phyloP scores from a whole-genome alignment of 1,139 yeast genomes.

The Suhomyces choctaworum region DNA sequence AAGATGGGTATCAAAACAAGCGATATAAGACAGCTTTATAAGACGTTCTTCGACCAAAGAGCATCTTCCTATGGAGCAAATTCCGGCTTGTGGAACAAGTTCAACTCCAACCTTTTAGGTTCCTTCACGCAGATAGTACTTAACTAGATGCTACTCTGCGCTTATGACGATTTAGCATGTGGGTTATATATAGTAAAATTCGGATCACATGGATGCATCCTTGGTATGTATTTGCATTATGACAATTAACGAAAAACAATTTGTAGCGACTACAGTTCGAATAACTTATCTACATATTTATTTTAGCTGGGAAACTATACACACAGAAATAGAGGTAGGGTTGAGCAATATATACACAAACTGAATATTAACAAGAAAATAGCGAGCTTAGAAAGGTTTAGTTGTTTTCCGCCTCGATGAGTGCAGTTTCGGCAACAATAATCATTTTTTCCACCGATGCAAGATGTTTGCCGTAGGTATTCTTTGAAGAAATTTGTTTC shows the following conservation, averaged over 20 bases:
- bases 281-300: constrained; percentile 1
- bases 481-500: constrained; percentile 55
- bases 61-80: constrained; percentile 1
- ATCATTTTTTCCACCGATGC: constrained; percentile 84
- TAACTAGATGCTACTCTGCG: no score
- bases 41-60: constrained; percentile 7
- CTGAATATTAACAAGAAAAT: constrained; percentile 3
- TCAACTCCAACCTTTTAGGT: constrained; percentile 4
- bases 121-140: constrained; percentile 8
- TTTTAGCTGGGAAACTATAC: constrained; percentile 10
- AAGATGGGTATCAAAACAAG: constrained; percentile 23
- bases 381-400: constrained; percentile 4
- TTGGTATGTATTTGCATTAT: no score
- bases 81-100: constrained; percentile 7
- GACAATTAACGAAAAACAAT: no score
- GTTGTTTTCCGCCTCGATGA: constrained; percentile 38
- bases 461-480: constrained; percentile 75
- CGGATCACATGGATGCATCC: no score
- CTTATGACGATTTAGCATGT: no score
- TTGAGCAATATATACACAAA: constrained; percentile 10
- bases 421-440: constrained; percentile 52
- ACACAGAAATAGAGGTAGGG: constrained; percentile 7
- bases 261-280: no score
- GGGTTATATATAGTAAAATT: no score
- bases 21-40: constrained; percentile 23